Evolutionary conservation across 1,284 basidiomycete genomes (phyloP).

Genomic region (Golubevia pallescens): DNA sequence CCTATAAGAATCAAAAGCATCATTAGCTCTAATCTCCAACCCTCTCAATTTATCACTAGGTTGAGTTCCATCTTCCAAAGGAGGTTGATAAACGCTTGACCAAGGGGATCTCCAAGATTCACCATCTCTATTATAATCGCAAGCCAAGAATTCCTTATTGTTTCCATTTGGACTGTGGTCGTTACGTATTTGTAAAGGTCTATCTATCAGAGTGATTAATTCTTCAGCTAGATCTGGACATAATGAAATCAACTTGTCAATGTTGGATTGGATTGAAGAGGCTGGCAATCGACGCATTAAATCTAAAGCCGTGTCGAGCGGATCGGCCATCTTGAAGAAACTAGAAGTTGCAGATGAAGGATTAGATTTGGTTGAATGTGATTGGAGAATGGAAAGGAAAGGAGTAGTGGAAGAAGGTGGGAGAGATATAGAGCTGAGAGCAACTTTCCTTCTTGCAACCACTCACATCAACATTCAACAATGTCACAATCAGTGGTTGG

Average conservation of each 20-base stretch:
- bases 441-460: too few relatives aligned
- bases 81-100: constrained; percentile 49
- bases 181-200: constrained; percentile 48
- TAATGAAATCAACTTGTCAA: constrained; percentile 44
- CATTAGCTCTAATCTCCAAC: constrained; percentile 56
- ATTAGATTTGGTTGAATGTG: background rate
- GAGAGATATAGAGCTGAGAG: too few relatives aligned
- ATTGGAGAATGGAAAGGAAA: background rate
- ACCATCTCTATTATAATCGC: constrained; percentile 62
- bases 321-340: too few relatives aligned
- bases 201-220: constrained; percentile 53
- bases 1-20: constrained; percentile 56
- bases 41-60: constrained; percentile 43
- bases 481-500: too few relatives aligned
- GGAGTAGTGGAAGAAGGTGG: background rate
- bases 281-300: constrained; percentile 59
- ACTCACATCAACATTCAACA: too few relatives aligned
- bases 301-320: constrained; percentile 51
- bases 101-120: constrained; percentile 57
- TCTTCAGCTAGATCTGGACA: constrained; percentile 58
- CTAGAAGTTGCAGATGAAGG: too few relatives aligned
- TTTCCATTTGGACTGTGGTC: constrained; percentile 38
- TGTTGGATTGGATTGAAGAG: constrained; percentile 38
- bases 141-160: constrained; percentile 54
- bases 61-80: constrained; percentile 31